A percentile compares a stretch with the other conserved stretches of the same genome.
These are phyloP conservation scores for Rheum nobile DNA, from an alignment of 148 eudicot species.

Conservation along the genomic window DNA sequence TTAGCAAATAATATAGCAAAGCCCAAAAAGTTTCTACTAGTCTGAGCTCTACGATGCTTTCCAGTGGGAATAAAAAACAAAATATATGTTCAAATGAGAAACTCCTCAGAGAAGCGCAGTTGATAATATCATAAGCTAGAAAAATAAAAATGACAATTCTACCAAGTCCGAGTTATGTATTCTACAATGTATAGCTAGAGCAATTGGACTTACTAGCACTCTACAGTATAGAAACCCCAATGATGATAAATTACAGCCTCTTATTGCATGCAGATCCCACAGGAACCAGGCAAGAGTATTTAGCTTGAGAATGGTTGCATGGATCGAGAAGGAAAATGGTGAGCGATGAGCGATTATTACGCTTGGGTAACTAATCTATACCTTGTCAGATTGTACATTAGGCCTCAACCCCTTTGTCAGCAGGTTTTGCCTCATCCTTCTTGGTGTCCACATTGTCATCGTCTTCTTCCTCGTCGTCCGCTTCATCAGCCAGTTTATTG, in stretches of 20 bases:
- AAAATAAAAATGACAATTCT: background rate
- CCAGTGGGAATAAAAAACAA: background rate
- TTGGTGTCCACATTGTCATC: constrained; percentile 17
- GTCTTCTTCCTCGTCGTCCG: constrained; percentile 77
- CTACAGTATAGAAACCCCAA: background rate
- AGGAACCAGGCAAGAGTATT: background rate
- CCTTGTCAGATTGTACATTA: constrained; percentile 17
- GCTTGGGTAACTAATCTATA: background rate
- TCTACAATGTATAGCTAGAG: background rate
- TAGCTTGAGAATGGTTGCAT: background rate
- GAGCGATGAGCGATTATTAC: background rate
- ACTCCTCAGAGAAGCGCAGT: background rate
- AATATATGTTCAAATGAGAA: background rate
- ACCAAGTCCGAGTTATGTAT: background rate
- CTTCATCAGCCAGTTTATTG: constrained; percentile 79
- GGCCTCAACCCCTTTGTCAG: constrained; percentile 30
- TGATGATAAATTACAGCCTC: background rate
- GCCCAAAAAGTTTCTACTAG: background rate
- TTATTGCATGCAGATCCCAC: background rate
- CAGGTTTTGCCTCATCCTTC: constrained; percentile 35
- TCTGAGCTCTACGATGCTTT: background rate
- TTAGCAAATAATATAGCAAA: background rate
- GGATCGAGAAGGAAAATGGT: background rate
- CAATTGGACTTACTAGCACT: background rate
- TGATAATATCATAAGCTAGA: background rate